phyloP scores from a whole-genome alignment of 1,139 yeast genomes.

The Saccharomycopsis hybrid region DNA sequence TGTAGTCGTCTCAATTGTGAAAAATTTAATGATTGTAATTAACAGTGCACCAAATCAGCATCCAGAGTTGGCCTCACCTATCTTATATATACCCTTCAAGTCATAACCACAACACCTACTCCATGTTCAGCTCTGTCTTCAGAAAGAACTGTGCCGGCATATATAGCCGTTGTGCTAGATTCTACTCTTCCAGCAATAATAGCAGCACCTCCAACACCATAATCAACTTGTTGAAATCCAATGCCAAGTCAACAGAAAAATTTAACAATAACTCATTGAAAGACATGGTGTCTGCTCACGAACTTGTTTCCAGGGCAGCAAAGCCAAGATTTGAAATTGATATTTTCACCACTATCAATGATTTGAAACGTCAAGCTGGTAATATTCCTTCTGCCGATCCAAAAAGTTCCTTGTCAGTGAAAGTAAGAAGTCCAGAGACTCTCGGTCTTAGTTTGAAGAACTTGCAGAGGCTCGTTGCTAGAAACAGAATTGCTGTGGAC shows the following conservation, averaged over 20 bases:
- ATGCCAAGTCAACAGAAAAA: too few relatives aligned
- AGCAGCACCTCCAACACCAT: background rate
- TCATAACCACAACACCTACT: too few relatives aligned
- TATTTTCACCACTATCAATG: constrained; percentile 1
- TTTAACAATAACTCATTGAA: too few relatives aligned
- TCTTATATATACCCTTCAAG: too few relatives aligned
- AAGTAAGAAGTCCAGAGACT: too few relatives aligned
- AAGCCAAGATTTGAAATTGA: background rate
- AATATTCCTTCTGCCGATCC: too few relatives aligned
- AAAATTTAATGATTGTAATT: too few relatives aligned
- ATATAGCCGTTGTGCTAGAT: background rate
- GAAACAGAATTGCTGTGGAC: constrained; percentile 34
- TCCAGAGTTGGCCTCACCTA: too few relatives aligned
- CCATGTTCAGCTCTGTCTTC: background rate
- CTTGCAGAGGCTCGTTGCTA: constrained; percentile 31
- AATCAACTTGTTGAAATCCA: constrained; percentile 1
- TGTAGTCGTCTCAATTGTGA: too few relatives aligned
- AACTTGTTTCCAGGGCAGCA: background rate
- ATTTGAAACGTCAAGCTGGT: constrained; percentile 25
- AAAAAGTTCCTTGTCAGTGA: too few relatives aligned
- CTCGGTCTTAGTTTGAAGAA: constrained; percentile 32
- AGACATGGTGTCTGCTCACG: too few relatives aligned
- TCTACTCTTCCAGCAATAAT: background rate
- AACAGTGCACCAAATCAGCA: too few relatives aligned
- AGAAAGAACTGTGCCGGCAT: background rate